These are phyloP conservation scores for Solanum sejunctum DNA, from an alignment of 257 asterid genomes.

Conservation along the genomic window DNA sequence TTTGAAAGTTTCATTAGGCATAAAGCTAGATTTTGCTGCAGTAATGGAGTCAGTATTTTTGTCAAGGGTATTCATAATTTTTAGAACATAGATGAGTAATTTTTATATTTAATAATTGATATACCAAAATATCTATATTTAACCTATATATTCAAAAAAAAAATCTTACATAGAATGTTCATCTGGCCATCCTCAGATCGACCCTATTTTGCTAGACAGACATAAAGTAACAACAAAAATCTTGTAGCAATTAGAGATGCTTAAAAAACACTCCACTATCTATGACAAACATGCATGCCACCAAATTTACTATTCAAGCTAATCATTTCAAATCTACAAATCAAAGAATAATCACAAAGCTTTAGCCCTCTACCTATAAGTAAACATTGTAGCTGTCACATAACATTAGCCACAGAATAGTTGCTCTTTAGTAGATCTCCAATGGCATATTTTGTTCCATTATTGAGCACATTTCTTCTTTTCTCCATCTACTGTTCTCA, in stretches of 20 bases:
- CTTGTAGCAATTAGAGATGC: not conserved
- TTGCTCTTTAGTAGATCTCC: not conserved
- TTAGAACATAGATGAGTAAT: too few species aligned
- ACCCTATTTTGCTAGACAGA: not conserved
- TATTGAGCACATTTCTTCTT: not conserved
- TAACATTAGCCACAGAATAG: not conserved
- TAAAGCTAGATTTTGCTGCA: not conserved
- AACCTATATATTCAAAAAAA: too few species aligned
- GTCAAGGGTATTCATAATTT: too few species aligned
- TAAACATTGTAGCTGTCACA: not conserved
- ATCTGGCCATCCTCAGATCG: too few species aligned
- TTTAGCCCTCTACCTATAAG: not conserved
- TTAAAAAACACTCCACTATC: constrained; percentile 2
- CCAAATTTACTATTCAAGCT: not conserved
- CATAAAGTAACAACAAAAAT: not conserved
- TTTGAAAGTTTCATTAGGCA: not conserved
- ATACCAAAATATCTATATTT: too few species aligned
- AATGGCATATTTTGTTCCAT: not conserved
- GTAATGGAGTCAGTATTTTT: too few species aligned
- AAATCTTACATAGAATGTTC: rapidly evolving
- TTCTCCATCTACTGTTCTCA: not conserved
- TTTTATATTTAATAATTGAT: too few species aligned
- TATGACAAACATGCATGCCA: constrained; percentile 1
- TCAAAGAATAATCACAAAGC: not conserved
- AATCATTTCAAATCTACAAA: not conserved